Conservation (phyloP, 164 flowering plant species). For the Cinnamomum micranthum region DNA sequence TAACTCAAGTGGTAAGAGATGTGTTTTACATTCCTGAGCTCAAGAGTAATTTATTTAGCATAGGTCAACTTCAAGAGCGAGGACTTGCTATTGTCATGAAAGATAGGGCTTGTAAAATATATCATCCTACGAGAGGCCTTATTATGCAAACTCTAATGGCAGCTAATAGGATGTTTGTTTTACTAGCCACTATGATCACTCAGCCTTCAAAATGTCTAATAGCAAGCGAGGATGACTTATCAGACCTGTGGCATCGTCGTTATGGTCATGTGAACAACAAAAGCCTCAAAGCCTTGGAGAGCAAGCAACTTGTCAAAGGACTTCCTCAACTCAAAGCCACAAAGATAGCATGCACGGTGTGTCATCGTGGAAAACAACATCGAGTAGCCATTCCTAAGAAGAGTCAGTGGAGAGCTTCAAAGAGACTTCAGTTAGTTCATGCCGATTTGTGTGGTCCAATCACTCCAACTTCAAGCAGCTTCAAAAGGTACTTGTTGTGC, state of each 20-base stretch:
- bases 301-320: neutral
- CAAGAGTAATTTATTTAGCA: too few species aligned
- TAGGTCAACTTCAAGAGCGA: neutral
- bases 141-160: neutral
- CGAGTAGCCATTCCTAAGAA: neutral
- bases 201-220: too few species aligned
- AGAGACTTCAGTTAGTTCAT: neutral
- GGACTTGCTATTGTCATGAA: neutral
- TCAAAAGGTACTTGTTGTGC: neutral
- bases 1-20: neutral
- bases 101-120: neutral
- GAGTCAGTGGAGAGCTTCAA: neutral
- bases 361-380: neutral
- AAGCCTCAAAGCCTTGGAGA: neutral
- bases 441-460: constrained; percentile 1
- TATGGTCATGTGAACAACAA: neutral
- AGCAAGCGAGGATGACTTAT: neutral
- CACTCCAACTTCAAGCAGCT: neutral
- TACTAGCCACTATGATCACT: too few species aligned
- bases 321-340: neutral
- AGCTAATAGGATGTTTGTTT: neutral
- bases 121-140: neutral
- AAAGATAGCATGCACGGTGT: neutral
- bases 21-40: constrained; percentile 7
- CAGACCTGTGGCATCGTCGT: neutral